Evolutionary conservation across 345 rosid species (phyloP), one percentile per base, ranked within the genome.

Genomic region (Pistacia atlantica): DNA sequence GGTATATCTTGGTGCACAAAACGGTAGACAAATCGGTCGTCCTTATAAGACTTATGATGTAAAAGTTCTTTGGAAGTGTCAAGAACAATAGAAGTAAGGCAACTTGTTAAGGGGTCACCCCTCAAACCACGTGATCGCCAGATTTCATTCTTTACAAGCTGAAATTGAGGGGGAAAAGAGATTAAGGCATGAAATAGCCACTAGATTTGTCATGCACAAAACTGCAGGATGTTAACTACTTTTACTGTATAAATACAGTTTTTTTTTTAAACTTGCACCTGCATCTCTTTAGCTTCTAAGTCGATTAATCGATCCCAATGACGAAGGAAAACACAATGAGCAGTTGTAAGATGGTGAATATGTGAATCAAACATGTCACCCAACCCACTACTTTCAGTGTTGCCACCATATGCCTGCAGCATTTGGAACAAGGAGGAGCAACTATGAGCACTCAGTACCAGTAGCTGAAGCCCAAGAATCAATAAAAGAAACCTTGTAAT

Each of bases 371-470:
- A 96, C 80, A 92, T 18, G 84, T 92, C 87, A 58, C 94, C 93
- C 74, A 96, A 82, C 67, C 99, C 98, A 28, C 99, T 96, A 80
- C 86, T 85, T 75, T 88, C 92, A 38, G 69, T 80, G 83, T 80
- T 82, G 79, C 99, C 99, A 82, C 99, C 97, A 84, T 89, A 80
- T 80, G 90, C 99, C 99, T 96, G 87, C 75, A 87, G 69, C 67
- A 84, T 77, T 74, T 63, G 66, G 66, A 69, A 80, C 57, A 65
- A 68, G 11, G 22, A 35, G 48, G 8, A 72, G 25, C 62, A 59
- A 49, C 65, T 4, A 73, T n/a, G 51, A 71, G 65, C 55, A 65
- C n/a, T 49, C 70, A 35, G 28, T 16, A 33, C 11, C 33, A 9
- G 10, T 33, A 20, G 18, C 20, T 52, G 12, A 38, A 7, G 65